phyloP scores from a whole-genome alignment of 257 asterid genomes.

The Penstemon eatonii region DNA sequence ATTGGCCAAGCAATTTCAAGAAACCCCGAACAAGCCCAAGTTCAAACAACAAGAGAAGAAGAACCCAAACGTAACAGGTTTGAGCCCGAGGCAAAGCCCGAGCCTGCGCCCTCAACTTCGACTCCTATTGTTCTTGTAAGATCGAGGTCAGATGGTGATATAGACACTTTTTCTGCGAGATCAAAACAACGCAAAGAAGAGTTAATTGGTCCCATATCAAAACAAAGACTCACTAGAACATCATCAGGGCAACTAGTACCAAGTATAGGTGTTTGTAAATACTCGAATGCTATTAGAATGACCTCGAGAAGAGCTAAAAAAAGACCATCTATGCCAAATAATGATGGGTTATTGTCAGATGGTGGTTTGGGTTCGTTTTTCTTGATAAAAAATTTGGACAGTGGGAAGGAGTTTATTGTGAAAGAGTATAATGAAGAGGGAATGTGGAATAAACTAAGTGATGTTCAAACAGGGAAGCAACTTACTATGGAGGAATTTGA shows the following conservation, averaged over 20 bases:
- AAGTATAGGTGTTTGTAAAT: slow-evolving; percentile 39
- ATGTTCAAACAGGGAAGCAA: slow-evolving; percentile 84
- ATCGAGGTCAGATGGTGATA: slow-evolving; percentile 92
- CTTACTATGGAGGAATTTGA: slow-evolving; percentile 91
- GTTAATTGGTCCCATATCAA: slow-evolving; percentile 61
- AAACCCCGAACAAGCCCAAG: slow-evolving; percentile 23
- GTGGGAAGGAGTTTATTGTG: slow-evolving; percentile 80
- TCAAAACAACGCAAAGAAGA: slow-evolving; percentile 76
- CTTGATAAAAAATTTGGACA: slow-evolving; percentile 88
- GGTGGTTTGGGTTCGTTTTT: slow-evolving; percentile 55
- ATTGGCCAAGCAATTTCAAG: slow-evolving; percentile 39
- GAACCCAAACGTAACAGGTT: slow-evolving; percentile 27
- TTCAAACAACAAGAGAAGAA: slow-evolving; percentile 25
- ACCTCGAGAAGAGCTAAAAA: slow-evolving; percentile 31
- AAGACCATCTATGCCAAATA: slow-evolving; percentile 31
- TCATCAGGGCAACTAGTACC: slow-evolving; percentile 46
- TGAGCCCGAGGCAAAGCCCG: slow-evolving; percentile 6
- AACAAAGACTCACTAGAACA: slow-evolving; percentile 75
- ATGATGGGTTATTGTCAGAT: slow-evolving; percentile 29
- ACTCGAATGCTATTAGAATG: slow-evolving; percentile 34
- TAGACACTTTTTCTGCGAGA: slow-evolving; percentile 44
- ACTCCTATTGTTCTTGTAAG: slow-evolving; percentile 47
- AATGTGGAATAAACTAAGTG: slow-evolving; percentile 82
- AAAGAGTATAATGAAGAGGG: slow-evolving; percentile 78
- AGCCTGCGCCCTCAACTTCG: slow-evolving; percentile 26